Evolutionary conservation across 176 grass and related monocot species (phyloP).

Genomic region (Elymus sibiricus): DNA sequence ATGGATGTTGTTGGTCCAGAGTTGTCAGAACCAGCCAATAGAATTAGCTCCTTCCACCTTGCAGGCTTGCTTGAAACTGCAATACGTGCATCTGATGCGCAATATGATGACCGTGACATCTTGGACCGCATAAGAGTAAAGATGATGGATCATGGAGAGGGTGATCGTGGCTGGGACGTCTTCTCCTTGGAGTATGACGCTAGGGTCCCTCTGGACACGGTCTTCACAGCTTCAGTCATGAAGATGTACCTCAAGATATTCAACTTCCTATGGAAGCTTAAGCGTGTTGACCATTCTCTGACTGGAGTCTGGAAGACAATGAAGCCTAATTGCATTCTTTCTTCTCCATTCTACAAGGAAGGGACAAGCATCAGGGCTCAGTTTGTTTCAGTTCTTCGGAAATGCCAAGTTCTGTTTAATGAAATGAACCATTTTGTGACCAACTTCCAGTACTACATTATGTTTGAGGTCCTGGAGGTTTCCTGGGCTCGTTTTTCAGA

Average conservation of each 20-base stretch:
- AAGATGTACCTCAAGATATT: slow-evolving; percentile 94
- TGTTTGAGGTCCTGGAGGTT: slow-evolving; percentile 98
- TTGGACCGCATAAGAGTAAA: slow-evolving; percentile 88
- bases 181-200: slow-evolving; percentile 96
- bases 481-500: slow-evolving; percentile 89
- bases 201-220: slow-evolving; percentile 74
- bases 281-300: slow-evolving; percentile 79
- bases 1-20: slow-evolving; percentile 95
- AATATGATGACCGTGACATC: slow-evolving; percentile 91
- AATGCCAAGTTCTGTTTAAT: slow-evolving; percentile 93
- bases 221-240: slow-evolving; percentile 90
- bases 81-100: slow-evolving; percentile 82
- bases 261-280: slow-evolving; percentile 94
- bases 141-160: slow-evolving; percentile 93
- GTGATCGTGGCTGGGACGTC: slow-evolving; percentile 92
- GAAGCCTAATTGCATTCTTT: slow-evolving; percentile 95
- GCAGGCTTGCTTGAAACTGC: slow-evolving; percentile 85
- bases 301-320: slow-evolving; percentile 89
- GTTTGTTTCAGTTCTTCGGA: slow-evolving; percentile 81
- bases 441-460: slow-evolving; percentile 96
- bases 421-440: slow-evolving; percentile 99
- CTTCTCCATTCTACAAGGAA: slow-evolving; percentile 81
- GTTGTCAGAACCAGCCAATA: slow-evolving; percentile 90
- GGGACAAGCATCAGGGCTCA: slow-evolving; percentile 49
- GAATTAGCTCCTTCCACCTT: slow-evolving; percentile 92